These are phyloP conservation scores for Euphorbia lathyris DNA, from an alignment of 345 rosid species.

Conservation along the genomic window DNA sequence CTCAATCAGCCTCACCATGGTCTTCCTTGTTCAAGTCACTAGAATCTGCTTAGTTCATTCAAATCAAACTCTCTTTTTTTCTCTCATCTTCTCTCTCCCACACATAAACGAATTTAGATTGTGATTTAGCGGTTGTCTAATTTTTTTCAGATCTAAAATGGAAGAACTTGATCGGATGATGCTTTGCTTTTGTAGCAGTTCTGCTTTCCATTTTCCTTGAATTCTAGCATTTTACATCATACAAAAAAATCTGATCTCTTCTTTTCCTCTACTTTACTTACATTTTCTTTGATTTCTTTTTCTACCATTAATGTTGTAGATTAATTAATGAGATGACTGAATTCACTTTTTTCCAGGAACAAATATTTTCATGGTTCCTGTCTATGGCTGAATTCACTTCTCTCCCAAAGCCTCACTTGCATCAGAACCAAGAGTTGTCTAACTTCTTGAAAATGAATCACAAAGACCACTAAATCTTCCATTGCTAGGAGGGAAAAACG, in stretches of 20 bases:
- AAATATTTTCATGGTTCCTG: conserved; percentile 86
- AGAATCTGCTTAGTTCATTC: too few species aligned
- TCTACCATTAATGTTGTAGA: background rate
- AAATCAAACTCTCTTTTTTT: too few species aligned
- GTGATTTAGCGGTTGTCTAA: too few species aligned
- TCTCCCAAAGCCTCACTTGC: conserved; percentile 53
- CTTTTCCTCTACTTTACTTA: conserved; percentile 28
- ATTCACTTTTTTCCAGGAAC: conserved; percentile 48
- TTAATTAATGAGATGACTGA: background rate
- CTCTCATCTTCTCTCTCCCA: too few species aligned
- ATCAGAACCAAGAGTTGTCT: conserved; percentile 49
- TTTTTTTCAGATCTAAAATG: too few species aligned
- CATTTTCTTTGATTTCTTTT: background rate
- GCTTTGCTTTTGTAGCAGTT: conserved; percentile 57
- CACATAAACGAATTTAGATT: too few species aligned
- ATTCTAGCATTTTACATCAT: conserved; percentile 70
- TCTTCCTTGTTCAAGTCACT: too few species aligned
- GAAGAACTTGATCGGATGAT: too few species aligned
- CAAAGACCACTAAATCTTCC: conserved; percentile 37
- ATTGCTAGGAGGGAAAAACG: conserved; percentile 37
- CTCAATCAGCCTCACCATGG: too few species aligned
- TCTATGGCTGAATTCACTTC: conserved; percentile 73
- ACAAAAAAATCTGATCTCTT: too few species aligned
- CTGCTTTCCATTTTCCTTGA: conserved; percentile 50
- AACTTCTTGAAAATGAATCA: conserved; percentile 59